Conservation (phyloP, 2,329 filamentous ascomycete species). For the Fusarium pininemorale region DNA sequence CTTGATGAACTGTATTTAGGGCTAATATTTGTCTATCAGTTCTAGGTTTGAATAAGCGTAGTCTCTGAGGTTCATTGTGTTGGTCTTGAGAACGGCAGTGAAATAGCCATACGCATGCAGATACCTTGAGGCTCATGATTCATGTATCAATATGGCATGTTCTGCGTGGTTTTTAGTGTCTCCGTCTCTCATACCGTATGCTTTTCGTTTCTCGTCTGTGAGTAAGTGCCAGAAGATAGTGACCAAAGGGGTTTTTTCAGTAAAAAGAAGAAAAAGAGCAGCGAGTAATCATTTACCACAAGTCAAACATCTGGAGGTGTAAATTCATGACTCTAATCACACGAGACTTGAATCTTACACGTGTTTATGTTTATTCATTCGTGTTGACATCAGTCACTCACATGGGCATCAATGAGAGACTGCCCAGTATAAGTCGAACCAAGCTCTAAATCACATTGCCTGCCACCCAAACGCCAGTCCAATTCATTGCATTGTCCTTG, state of each 20-base stretch:
- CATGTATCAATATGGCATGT: neutral
- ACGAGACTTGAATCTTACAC: neutral
- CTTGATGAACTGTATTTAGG: neutral
- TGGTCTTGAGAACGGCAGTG: too few species aligned
- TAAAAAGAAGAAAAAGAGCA: neutral
- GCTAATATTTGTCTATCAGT: neutral
- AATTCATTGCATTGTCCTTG: neutral
- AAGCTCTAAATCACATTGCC: conserved; percentile 19
- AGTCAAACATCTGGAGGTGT: neutral
- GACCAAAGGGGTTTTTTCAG: neutral
- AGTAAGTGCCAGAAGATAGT: neutral
- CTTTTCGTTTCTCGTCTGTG: neutral
- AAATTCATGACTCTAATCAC: neutral
- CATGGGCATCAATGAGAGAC: neutral
- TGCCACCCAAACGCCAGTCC: conserved; percentile 38
- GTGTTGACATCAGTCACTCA: neutral
- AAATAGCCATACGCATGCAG: neutral
- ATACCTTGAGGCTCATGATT: neutral
- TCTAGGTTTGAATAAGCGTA: neutral
- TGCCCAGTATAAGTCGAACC: conserved; percentile 1
- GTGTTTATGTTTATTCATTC: neutral
- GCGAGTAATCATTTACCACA: too few species aligned
- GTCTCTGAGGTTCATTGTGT: neutral
- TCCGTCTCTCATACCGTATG: neutral
- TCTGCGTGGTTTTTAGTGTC: neutral